Base-by-base conservation (phyloP, 2,329 filamentous ascomycete species). In the Fusarium coicis region DNA sequence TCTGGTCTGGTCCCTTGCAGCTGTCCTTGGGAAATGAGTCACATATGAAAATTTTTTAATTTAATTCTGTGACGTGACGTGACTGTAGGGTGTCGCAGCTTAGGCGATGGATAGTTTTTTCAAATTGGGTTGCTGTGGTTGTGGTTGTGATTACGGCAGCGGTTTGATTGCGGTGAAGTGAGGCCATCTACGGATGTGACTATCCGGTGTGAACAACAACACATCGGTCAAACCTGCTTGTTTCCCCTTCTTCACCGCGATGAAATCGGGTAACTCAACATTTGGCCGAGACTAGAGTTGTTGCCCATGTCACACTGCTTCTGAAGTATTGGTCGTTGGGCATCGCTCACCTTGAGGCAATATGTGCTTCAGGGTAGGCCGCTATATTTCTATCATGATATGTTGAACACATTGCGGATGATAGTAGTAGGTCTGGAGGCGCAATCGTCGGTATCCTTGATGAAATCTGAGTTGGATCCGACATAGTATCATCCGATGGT, bases 101-200 rank as follows among this genome's bases (percentile, higher is more conserved):
- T 69, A 39, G 32, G 30, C 58, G 58, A 69, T 28, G 21, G 32
- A 21, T 39, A 44, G 26, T 46, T 37, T 64, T 46, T 43, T 63
- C 30, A 28, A 39, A 39, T 56, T 64, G 23, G 34, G 57, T 42
- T 60, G 6, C 19, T 54, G 50, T 58, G 16, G 32, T 50, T 50
- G 30, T 56, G 18, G 21, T 43, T 44, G 37, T 32, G 14, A 15
- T 43, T 44, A 26, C 28, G 36, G 46, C 42, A 66, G 40, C 42
- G 28, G 47, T 37, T 47, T 50, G 59, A 26, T 62, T 70, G 47
- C 59, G 71, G 62, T 67, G 52, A 61, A 53, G 62, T 70, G 68
- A 73, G 71, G 71, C 71, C 63, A 72, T 72, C 71, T 68, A 56
- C 58, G 34, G 39, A 52, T 43, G 52, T 64, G 58, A 49, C 65